Base-by-base conservation (phyloP, 1,284 basidiomycete genomes). In the Cutaneotrichosporon cavernicola region DNA sequence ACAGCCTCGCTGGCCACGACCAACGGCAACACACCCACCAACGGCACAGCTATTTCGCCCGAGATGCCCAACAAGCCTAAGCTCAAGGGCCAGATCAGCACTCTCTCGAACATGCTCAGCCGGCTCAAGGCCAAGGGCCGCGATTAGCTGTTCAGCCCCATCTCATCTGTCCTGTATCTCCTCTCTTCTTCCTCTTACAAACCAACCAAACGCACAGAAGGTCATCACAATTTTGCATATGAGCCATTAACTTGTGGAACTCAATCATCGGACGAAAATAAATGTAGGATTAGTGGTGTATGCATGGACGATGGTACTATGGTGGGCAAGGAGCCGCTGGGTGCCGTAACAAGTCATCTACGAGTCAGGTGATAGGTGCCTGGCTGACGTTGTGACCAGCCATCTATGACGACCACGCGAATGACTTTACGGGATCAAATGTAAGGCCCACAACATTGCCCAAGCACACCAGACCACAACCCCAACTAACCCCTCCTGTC, bases 51-150 rank as follows among this genome's bases (percentile, higher is more conserved):
- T 18, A 43, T 50, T 1, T 56, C 58, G 22, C 46, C 38, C 56
- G 57, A 55, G 40, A 67, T 71, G 38, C 76, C 76, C 7, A 74
- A 76, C 64, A 75, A 75, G 58, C 75, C 78, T 18, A 80, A 80
- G 66, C 64, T 77, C 62, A 77, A 79, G 66, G 75, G 76, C n/a
- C 79, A 80, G 65, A 79, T 79, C 16, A 65, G 65, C 64, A 73
- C 72, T 43, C 65, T 80, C 18, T 76, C 77, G 26, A 80, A 79
- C 73, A 80, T 80, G 78, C 68, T 80, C 34, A 74, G 72, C 32
- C 76, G 79, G 18, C 69, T 80, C 49, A 80, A 80, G 74, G 53
- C 55, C n/a, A 56, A 56, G 55, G 55, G 55, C 22, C 55, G 55
- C 36, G 55, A 56, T 10, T 53, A 53, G 18, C 18, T 43, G 36